Conservation (phyloP, 805 yeast genomes). For the Priceomyces haplophilus region DNA sequence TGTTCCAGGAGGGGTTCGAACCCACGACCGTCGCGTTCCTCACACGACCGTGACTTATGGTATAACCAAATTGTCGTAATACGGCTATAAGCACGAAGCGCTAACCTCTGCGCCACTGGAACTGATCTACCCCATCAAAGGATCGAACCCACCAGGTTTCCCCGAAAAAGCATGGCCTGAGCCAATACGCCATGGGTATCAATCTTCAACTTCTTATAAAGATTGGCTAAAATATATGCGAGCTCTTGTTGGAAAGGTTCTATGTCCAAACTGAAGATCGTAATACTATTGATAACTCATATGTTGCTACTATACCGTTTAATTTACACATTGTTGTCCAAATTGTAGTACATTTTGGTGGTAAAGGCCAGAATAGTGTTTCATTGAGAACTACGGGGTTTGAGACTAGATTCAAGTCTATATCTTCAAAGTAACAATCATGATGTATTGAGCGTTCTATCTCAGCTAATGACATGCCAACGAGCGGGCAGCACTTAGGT, state of each 20-base stretch:
- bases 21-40: constrained; percentile 57
- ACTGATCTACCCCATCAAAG: constrained; percentile 17
- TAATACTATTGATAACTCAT: too few species aligned
- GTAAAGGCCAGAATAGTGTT: too few species aligned
- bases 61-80: constrained; percentile 41
- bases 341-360: too few species aligned
- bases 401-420: too few species aligned
- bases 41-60: constrained; percentile 52
- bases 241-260: too few species aligned
- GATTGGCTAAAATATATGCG: not conserved
- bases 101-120: constrained; percentile 55
- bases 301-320: too few species aligned
- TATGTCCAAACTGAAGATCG: too few species aligned
- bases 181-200: not conserved
- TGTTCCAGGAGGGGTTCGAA: constrained; percentile 54
- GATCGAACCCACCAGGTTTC: constrained; percentile 6
- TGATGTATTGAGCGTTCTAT: not conserved
- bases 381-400: too few species aligned
- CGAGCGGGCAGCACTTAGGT: constrained; percentile 13
- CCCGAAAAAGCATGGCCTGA: not conserved
- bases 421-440: too few species aligned
- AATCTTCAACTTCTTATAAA: not conserved
- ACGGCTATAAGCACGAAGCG: constrained; percentile 54
- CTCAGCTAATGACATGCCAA: constrained; percentile 32
- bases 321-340: too few species aligned